Evolutionary conservation across 2,329 filamentous ascomycete species (phyloP), one percentile per base, ranked within the genome.

Genomic region (Colletotrichum liriopes): DNA sequence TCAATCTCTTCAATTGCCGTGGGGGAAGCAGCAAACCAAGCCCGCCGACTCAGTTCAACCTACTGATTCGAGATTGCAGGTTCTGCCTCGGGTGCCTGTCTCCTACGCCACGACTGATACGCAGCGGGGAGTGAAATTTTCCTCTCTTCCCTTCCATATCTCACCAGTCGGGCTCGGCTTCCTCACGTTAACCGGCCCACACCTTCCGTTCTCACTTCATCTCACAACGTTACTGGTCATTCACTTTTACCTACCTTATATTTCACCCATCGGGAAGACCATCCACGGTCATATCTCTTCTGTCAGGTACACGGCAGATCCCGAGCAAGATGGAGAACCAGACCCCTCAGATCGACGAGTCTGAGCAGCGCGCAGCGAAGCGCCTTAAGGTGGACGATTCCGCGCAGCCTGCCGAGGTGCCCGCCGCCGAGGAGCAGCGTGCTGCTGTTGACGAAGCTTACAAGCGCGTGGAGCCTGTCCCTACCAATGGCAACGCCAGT

Each of bases 351-450:
- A 54, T 54, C 43, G 64, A 74, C 23, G 67, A 67, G 52, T 54
- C 72, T 47, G 74, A 74, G 39, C 74, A 75, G 62, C 75, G 74
- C 52, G 73, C 75, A 52, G 72, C 75, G 54, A 76, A 76, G 67
- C 75, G 75, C 64, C 68, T 75, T 75, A 76, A 75, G 72, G 61
- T 73, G 58, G 69, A 73, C 67, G 73, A 54, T 62, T 75, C 65
- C 51, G 26, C 58, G 51, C 29, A 59, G 51, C 55, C 37, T 16
- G 29, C 68, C 39, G 23, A 47, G n/a, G 23, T 51, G n/a, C 23
- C 47, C 12, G 49, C 61, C 16, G 56, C 59, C 7, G 54, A 58
- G 65, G 69, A 72, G 39, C 69, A 72, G 52, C 69, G 69, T 26
- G 59, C 62, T 41, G 63, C 54, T 14, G 65, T 69, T 52, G 59